Conservation (phyloP, 306 rosid species). For the Castanea sativa region DNA sequence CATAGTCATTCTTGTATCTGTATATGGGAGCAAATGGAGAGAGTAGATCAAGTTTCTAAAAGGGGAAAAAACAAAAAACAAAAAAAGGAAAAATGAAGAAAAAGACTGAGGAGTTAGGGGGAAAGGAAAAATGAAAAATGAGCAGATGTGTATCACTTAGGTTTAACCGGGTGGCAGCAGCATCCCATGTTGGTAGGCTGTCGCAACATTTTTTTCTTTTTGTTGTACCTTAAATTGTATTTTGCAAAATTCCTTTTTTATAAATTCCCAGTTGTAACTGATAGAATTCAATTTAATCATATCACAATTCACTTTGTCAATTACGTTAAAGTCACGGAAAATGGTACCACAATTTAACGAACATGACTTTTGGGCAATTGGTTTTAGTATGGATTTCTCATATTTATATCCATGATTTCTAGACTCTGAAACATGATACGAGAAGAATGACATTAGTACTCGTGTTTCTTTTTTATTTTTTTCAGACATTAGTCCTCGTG, state of each 20-base stretch:
- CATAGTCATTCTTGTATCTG: conserved; percentile 86
- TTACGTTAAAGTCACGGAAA: background rate
- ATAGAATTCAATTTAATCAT: conserved; percentile 70
- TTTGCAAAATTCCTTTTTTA: conserved; percentile 40
- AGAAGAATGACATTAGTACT: too few species aligned
- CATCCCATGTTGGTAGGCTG: conserved; percentile 47
- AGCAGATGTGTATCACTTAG: conserved; percentile 59
- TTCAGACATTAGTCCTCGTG: too few species aligned
- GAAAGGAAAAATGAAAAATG: conserved; percentile 31
- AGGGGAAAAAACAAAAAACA: background rate
- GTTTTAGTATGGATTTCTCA: background rate
- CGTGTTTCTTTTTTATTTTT: too few species aligned
- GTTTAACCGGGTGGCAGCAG: conserved; percentile 43
- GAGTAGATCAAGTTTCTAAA: conserved; percentile 38
- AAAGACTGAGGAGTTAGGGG: conserved; percentile 35
- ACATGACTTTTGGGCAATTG: background rate
- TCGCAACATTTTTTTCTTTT: conserved; percentile 36
- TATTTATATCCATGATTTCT: too few species aligned
- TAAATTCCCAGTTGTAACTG: conserved; percentile 61
- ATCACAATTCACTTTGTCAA: conserved; percentile 45
- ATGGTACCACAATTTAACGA: background rate
- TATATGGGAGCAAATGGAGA: conserved; percentile 57
- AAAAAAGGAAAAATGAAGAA: conserved; percentile 3
- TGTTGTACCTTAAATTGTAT: conserved; percentile 62
- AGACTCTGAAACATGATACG: too few species aligned